phyloP scores from a whole-genome alignment of 768 basidiomycete genomes.

The Suillus subluteus region DNA sequence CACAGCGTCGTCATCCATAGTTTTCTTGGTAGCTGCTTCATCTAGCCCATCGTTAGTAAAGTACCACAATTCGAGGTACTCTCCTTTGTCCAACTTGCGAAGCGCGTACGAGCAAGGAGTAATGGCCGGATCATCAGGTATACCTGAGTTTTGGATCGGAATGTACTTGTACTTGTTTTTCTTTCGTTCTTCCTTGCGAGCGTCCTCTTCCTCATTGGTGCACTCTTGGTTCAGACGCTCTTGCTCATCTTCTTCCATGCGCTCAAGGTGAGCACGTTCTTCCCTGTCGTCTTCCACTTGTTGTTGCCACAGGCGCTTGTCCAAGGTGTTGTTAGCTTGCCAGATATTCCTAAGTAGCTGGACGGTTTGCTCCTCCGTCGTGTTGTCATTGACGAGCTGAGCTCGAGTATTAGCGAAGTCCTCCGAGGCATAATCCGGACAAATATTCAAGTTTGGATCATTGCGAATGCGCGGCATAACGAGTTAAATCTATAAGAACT shows the following conservation, averaged over 20 bases:
- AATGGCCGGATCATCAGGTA: background rate
- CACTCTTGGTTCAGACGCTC: background rate
- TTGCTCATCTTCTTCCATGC: too few relatives aligned
- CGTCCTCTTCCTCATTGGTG: background rate
- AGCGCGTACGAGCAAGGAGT: background rate
- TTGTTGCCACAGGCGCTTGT: too few relatives aligned
- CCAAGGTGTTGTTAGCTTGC: too few relatives aligned
- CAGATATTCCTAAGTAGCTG: too few relatives aligned
- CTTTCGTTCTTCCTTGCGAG: background rate
- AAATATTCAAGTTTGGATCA: too few relatives aligned
- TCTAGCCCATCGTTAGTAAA: slow-evolving; percentile 1
- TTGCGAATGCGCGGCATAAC: too few relatives aligned
- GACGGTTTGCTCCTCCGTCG: too few relatives aligned
- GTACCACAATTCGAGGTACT: background rate
- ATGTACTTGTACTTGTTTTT: slow-evolving; percentile 6
- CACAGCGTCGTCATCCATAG: background rate
- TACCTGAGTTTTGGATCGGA: background rate
- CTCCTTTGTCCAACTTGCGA: background rate
- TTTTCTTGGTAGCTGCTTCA: fast-evolving
- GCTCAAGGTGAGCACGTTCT: fast-evolving
- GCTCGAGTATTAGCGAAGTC: too few relatives aligned
- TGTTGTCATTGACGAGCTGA: too few relatives aligned
- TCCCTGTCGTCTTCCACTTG: too few relatives aligned
- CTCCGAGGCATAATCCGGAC: too few relatives aligned
- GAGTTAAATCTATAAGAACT: too few relatives aligned